Conservation (phyloP, 83 land plant genomes). For the Picea abies region DNA sequence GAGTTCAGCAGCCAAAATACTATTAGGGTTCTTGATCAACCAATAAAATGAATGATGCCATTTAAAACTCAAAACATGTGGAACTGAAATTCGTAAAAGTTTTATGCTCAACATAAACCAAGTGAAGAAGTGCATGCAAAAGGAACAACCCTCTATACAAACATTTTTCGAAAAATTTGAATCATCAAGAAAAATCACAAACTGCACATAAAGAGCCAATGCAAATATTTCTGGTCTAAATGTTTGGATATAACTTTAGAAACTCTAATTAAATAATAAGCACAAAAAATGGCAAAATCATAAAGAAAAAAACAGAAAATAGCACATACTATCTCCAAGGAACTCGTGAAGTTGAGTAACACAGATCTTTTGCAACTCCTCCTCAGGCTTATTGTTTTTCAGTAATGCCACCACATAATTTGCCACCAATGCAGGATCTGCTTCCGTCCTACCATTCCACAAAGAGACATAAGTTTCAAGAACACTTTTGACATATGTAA, state of each 20-base stretch:
- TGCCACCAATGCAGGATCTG: conserved; percentile 66
- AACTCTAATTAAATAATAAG: not conserved
- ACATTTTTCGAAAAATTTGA: not conserved
- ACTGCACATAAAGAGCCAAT: not conserved
- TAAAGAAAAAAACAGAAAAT: not conserved
- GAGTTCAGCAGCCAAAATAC: not conserved
- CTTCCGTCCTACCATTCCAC: conserved; percentile 54
- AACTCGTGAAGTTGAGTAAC: conserved; percentile 54
- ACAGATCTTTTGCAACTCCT: conserved; percentile 63
- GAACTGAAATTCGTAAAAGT: not conserved
- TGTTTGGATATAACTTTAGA: not conserved
- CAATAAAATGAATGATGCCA: not conserved
- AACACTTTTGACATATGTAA: not conserved
- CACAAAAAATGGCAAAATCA: not conserved
- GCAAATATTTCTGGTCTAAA: not conserved
- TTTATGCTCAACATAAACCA: not conserved
- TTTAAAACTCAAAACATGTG: not conserved
- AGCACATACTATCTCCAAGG: conserved; percentile 55
- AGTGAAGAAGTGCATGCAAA: not conserved
- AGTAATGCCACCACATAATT: conserved; percentile 63
- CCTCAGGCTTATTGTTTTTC: conserved; percentile 64
- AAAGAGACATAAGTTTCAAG: not conserved
- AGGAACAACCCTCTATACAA: not conserved
- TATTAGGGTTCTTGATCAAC: not conserved
- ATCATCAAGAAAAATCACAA: too few relatives aligned